Evolutionary conservation across 192 early-diverging fungal genomes (phyloP).

Genomic region (Umbelopsis isabellina): DNA sequence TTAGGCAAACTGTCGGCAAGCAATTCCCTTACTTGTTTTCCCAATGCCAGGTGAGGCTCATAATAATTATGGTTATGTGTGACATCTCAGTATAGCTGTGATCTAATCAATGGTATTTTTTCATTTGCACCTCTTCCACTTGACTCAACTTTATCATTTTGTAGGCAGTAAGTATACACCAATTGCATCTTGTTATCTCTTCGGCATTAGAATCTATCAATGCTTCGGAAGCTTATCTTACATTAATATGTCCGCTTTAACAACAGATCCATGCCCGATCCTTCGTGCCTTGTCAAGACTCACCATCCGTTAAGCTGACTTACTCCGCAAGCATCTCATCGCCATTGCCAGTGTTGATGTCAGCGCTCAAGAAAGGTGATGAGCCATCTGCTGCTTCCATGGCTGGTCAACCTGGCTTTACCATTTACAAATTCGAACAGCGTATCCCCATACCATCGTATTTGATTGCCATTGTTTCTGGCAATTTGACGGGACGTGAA

Average conservation of each 20-base stretch:
- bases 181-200: constrained; percentile 8
- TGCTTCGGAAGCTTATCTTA: constrained; percentile 20
- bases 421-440: constrained; percentile 84
- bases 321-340: constrained; percentile 82
- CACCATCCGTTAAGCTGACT: constrained; percentile 85
- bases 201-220: not conserved
- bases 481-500: constrained; percentile 80
- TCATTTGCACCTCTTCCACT: not conserved
- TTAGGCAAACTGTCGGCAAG: constrained; percentile 93
- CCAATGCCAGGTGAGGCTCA: constrained; percentile 82
- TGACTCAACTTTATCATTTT: not conserved
- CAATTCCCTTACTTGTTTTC: constrained; percentile 93
- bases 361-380: constrained; percentile 74
- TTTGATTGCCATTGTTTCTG: constrained; percentile 91
- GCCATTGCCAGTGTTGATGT: constrained; percentile 91
- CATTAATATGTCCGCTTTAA: constrained; percentile 11
- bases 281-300: constrained; percentile 88
- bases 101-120: not conserved
- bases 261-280: constrained; percentile 86
- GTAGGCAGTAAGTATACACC: constrained; percentile 7
- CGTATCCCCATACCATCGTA: constrained; percentile 91
- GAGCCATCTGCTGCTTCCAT: constrained; percentile 48
- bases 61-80: not conserved
- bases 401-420: constrained; percentile 33
- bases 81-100: too few species aligned